phyloP scores from a whole-genome alignment of 2,329 filamentous ascomycete genomes.

The Fusarium verrucosum region DNA sequence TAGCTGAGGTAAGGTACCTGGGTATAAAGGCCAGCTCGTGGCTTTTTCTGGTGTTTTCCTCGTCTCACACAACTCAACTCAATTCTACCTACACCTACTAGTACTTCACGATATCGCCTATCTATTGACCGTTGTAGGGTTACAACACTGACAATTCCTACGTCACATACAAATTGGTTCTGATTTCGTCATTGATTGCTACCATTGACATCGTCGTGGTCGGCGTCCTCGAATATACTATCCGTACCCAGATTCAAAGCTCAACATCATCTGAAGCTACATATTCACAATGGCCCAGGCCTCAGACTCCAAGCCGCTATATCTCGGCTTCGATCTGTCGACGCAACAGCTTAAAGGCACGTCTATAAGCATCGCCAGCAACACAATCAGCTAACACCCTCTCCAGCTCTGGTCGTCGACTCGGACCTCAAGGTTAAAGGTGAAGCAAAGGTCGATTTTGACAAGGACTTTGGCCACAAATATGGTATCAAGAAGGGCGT shows the following conservation, averaged over 20 bases:
- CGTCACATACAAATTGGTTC: slow-evolving; percentile 10
- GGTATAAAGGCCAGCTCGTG: slow-evolving; percentile 23
- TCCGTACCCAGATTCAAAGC: neutral
- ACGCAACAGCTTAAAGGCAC: slow-evolving; percentile 95
- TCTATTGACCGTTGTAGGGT: slow-evolving; percentile 1
- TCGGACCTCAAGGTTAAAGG: slow-evolving; percentile 82
- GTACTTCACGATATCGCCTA: neutral
- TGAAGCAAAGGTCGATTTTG: slow-evolving; percentile 94
- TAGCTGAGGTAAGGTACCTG: slow-evolving; percentile 10
- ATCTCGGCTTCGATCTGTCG: slow-evolving; percentile 93
- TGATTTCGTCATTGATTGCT: slow-evolving; percentile 26
- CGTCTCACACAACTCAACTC: slow-evolving; percentile 6
- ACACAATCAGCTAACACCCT: slow-evolving; percentile 8
- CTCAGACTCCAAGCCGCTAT: slow-evolving; percentile 65
- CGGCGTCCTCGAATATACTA: neutral
- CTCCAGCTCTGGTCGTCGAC: slow-evolving; percentile 79
- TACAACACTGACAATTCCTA: neutral
- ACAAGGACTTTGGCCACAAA: slow-evolving; percentile 76
- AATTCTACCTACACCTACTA: neutral
- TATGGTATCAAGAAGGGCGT: slow-evolving; percentile 92
- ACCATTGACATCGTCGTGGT: slow-evolving; percentile 20
- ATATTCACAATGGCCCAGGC: slow-evolving; percentile 29
- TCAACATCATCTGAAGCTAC: neutral
- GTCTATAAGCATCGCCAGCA: neutral
- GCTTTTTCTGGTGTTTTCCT: slow-evolving; percentile 22